Evolutionary conservation across 306 rosid genomes (phyloP).

Genomic region (Neltuma alba): DNA sequence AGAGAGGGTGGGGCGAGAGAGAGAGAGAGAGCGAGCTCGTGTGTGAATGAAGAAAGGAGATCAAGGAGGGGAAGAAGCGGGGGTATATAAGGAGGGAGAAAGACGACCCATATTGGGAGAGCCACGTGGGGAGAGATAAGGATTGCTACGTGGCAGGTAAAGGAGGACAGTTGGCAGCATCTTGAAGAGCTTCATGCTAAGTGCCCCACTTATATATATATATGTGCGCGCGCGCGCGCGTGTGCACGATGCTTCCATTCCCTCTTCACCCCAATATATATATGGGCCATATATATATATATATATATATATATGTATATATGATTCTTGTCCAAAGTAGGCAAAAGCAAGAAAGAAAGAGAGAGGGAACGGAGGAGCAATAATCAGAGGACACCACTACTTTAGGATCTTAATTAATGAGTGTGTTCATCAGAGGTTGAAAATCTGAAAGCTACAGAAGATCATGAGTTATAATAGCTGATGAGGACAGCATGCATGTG

Average conservation of each 20-base stretch:
- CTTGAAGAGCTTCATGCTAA: slow-evolving; percentile 43
- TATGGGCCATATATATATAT: no score
- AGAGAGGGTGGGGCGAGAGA: no score
- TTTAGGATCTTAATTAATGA: not conserved
- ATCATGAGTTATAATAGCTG: not conserved
- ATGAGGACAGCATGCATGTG: not conserved
- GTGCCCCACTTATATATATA: slow-evolving; percentile 21
- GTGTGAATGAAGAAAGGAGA: slow-evolving; percentile 47
- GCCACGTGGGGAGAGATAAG: slow-evolving; percentile 48
- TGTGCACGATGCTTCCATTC: no score
- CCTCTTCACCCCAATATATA: no score
- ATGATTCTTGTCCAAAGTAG: not conserved
- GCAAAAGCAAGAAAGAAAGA: not conserved
- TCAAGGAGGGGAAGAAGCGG: slow-evolving; percentile 12
- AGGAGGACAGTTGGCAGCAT: slow-evolving; percentile 40
- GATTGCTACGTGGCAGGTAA: slow-evolving; percentile 52
- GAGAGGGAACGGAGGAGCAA: not conserved
- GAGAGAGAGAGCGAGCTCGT: no score
- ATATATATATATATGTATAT: no score
- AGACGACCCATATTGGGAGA: slow-evolving; percentile 30
- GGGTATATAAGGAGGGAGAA: slow-evolving; percentile 57
- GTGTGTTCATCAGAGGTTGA: not conserved
- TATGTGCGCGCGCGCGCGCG: no score
- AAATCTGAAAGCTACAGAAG: not conserved
- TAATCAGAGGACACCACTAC: not conserved